Evolutionary conservation across 345 rosid species (phyloP), one percentile per base, ranked within the genome.

Genomic region (Sonneratia alba): DNA sequence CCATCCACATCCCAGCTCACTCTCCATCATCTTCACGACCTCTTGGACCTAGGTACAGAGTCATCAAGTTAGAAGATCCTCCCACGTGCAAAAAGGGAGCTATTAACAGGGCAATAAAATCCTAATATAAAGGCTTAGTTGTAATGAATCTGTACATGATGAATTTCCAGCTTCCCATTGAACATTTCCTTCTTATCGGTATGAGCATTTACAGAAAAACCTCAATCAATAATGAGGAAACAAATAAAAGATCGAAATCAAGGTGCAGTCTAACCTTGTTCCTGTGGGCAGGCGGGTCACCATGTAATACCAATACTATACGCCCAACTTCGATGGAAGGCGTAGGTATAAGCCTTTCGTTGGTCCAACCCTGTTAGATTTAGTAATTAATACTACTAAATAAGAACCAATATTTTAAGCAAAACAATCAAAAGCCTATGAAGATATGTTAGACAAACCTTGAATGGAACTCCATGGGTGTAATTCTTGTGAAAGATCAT

Each of bases 1-100:
- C 99, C 99, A 95, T 63, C 85, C 96, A 69, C 68, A 83, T 61
- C 91, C 96, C 57, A 95, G 84, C 73, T 92, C 97, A 68, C 80
- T 66, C 78, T 95, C 99, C 93, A 89, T 90, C 92, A 86, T 84
- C 73, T 85, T 83, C 72, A 86, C 74, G 68, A 89, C 93, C 71
- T 92, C 96, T 68, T 87, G 81, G 61, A 90, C 92, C 99, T 95
- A 76, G 69, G 43, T 79, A 22, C 32, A 70, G 53, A 36, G 3
- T 9, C 14, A 62, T 38, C 59, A 59, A 22, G 9, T 67, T 13
- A 67, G 4, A 34, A 55, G n/a, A 22, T 53, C 59, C 32, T 22
- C 63, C 12, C 5, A 53, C 7, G 12, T 36, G 68, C 19, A 36
- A 36, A 65, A 36, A 40, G n/a, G 36, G 45, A 5, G 16, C 19